Percentiles rank a stretch among this genome's conserved stretches.
Evolutionary conservation across 2,329 filamentous ascomycete species (phyloP).

Genomic region (Podosphaera xanthii): DNA sequence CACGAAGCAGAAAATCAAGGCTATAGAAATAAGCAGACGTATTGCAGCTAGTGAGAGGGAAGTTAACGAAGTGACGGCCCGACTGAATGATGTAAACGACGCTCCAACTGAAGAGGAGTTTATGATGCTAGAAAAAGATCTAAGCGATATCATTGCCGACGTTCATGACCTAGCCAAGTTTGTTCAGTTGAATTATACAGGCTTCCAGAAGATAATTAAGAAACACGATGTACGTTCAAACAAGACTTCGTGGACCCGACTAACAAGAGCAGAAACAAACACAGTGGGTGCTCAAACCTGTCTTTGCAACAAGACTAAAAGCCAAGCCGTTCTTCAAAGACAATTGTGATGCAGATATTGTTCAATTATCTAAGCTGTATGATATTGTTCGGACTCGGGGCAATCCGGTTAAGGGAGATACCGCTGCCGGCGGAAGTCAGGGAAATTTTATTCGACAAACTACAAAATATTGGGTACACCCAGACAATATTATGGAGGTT

Average conservation of each 20-base stretch:
- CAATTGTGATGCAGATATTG: slow-evolving; percentile 89
- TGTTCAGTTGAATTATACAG: slow-evolving; percentile 93
- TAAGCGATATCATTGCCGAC: slow-evolving; percentile 95
- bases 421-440: slow-evolving; percentile 71
- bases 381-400: slow-evolving; percentile 84
- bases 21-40: slow-evolving; percentile 77
- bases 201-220: slow-evolving; percentile 99
- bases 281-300: slow-evolving; percentile 73
- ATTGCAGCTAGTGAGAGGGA: slow-evolving; percentile 77
- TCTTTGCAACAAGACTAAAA: slow-evolving; percentile 87
- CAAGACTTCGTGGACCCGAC: background rate
- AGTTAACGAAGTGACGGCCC: slow-evolving; percentile 65
- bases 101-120: slow-evolving; percentile 77
- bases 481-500: slow-evolving; percentile 91
- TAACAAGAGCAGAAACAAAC: slow-evolving; percentile 54
- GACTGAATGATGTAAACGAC: slow-evolving; percentile 33
- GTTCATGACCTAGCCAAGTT: slow-evolving; percentile 97
- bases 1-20: slow-evolving; percentile 92
- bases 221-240: slow-evolving; percentile 65
- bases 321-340: slow-evolving; percentile 97
- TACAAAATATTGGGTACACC: slow-evolving; percentile 98
- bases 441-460: slow-evolving; percentile 93
- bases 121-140: slow-evolving; percentile 72
- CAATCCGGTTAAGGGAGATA: slow-evolving; percentile 79
- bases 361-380: slow-evolving; percentile 86